These are phyloP conservation scores for Trichosporon faecale DNA, from an alignment of 1,284 basidiomycete species.

Conservation along the genomic window DNA sequence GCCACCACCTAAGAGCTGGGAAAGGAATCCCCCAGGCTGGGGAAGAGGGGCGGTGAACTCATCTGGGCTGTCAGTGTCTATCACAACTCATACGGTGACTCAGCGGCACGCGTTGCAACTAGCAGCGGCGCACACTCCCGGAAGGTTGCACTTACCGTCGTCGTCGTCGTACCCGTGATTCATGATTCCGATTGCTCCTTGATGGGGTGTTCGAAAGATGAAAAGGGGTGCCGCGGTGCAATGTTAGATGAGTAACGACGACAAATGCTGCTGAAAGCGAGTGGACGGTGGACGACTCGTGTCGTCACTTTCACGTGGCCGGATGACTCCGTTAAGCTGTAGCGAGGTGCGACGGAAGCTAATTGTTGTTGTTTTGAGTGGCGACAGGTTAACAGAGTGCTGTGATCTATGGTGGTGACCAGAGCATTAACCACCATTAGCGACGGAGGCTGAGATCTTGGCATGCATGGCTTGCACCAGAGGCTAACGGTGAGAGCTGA, in stretches of 20 bases:
- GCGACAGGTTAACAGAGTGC: neutral
- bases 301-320: conserved; percentile 22
- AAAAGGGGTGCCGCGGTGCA: neutral
- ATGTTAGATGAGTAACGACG: neutral
- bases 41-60: conserved; percentile 24
- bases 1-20: conserved; percentile 35
- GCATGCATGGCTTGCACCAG: neutral
- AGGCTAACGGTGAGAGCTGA: no score
- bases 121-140: neutral
- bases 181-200: conserved; percentile 29
- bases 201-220: neutral
- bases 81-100: neutral
- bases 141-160: conserved; percentile 32
- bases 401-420: neutral
- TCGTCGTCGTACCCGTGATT: conserved; percentile 51
- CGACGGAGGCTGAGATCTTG: neutral
- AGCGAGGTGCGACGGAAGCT: neutral
- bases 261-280: neutral
- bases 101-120: neutral
- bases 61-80: conserved; percentile 15
- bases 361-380: neutral
- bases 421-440: neutral
- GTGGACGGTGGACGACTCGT: conserved; percentile 10
- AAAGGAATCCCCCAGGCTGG: conserved; percentile 29
- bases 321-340: neutral